Percentiles rank a stretch among this genome's conserved stretches.
These are phyloP conservation scores for Tylopilus sp. DNA, from an alignment of 768 basidiomycete species.

Conservation along the genomic window DNA sequence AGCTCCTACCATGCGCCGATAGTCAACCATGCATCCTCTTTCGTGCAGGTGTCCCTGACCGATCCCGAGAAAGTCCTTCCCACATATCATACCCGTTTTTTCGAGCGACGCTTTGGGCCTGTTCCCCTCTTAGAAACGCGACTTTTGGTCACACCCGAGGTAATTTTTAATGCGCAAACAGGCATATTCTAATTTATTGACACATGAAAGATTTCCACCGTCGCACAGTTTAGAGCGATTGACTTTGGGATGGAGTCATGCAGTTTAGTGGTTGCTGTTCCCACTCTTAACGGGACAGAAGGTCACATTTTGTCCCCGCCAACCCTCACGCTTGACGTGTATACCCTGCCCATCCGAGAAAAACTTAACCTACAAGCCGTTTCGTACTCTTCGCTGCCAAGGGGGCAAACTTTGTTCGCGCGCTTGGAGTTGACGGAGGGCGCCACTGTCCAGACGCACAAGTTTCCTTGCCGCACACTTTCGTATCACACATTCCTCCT, in stretches of 20 bases:
- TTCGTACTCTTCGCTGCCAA: constrained; percentile 1
- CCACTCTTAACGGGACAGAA: neutral
- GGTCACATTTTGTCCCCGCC: neutral
- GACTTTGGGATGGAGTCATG: constrained; percentile 7
- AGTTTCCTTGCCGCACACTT: neutral
- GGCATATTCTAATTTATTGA: neutral
- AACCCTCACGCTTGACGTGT: neutral
- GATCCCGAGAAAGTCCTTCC: neutral
- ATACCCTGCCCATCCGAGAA: neutral
- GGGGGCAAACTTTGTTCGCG: neutral
- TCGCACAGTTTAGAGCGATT: constrained; percentile 2
- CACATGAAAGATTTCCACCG: neutral
- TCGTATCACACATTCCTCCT: neutral
- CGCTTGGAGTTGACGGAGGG: neutral
- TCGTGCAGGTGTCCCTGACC: neutral
- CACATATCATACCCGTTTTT: neutral
- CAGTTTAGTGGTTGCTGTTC: neutral
- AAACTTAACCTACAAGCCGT: neutral
- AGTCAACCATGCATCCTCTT: neutral
- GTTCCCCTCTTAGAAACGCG: neutral
- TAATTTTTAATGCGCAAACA: neutral
- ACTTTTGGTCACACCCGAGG: neutral
- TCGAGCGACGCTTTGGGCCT: neutral
- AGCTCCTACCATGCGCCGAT: neutral
- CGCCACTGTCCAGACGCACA: neutral